A percentile compares a stretch with the other conserved stretches of the same genome.
Evolutionary conservation across 768 basidiomycete species (phyloP).

Genomic region (Podaxis rugospora): DNA sequence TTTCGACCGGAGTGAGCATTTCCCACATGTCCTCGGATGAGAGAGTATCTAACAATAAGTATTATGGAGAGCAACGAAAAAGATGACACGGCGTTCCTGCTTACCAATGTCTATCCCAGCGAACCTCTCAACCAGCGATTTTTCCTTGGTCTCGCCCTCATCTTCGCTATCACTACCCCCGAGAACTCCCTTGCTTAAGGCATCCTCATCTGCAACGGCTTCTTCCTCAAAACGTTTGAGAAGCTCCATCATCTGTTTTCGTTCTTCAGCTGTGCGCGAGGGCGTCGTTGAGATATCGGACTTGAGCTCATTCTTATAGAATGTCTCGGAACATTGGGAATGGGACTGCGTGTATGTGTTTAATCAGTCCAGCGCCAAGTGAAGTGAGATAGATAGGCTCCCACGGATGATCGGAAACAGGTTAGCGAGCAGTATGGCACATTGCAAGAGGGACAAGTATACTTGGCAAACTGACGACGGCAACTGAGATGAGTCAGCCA

Average conservation of each 20-base stretch:
- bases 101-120: slow-evolving; percentile 58
- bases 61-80: neutral
- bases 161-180: slow-evolving; percentile 28
- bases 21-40: slow-evolving; percentile 58
- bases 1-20: slow-evolving; percentile 56
- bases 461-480: slow-evolving; percentile 69
- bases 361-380: neutral
- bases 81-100: slow-evolving; percentile 14
- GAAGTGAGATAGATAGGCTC: slow-evolving; percentile 15
- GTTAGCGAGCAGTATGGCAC: slow-evolving; percentile 73
- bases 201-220: slow-evolving; percentile 26
- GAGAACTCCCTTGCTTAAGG: slow-evolving; percentile 2
- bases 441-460: slow-evolving; percentile 82
- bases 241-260: slow-evolving; percentile 62
- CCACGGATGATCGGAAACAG: slow-evolving; percentile 74
- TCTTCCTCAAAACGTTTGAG: slow-evolving; percentile 73
- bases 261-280: slow-evolving; percentile 53
- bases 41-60: slow-evolving; percentile 39
- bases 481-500: slow-evolving; percentile 44
- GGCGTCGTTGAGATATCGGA: slow-evolving; percentile 52
- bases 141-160: slow-evolving; percentile 34
- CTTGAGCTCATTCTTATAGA: slow-evolving; percentile 75
- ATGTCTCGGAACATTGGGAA: slow-evolving; percentile 72
- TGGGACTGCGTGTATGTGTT: slow-evolving; percentile 42
- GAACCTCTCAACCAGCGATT: slow-evolving; percentile 45